Percentiles rank a stretch among this genome's conserved stretches.
Evolutionary conservation across 1,284 basidiomycete genomes (phyloP).

Genomic region (Apiotrichum siamense): DNA sequence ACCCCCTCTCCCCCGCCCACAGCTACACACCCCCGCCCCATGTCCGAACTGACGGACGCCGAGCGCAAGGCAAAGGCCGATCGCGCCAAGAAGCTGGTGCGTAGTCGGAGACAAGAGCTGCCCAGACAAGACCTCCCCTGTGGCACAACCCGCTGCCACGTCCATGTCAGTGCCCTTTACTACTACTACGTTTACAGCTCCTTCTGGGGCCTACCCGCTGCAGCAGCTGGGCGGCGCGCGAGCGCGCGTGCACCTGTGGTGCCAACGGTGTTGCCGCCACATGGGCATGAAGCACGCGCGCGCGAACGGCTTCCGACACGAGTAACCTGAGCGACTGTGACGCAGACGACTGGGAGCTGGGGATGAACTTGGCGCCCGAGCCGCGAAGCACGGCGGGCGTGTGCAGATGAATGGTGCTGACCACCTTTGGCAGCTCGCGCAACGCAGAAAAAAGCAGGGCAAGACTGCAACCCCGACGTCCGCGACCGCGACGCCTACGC

Average conservation of each 20-base stretch:
- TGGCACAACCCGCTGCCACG: background rate
- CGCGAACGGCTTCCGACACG: too few relatives aligned
- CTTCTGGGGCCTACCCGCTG: too few relatives aligned
- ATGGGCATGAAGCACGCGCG: too few relatives aligned
- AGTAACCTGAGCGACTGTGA: too few relatives aligned
- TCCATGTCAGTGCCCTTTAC: background rate
- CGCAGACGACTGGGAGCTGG: too few relatives aligned
- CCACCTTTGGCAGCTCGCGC: slow-evolving; percentile 20
- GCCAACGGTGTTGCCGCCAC: too few relatives aligned
- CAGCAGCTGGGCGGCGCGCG: too few relatives aligned
- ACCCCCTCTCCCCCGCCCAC: too few relatives aligned
- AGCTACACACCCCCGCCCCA: background rate
- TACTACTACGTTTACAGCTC: too few relatives aligned
- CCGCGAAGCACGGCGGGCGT: background rate
- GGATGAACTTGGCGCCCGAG: background rate
- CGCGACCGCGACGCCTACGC: slow-evolving; percentile 3
- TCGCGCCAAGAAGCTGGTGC: slow-evolving; percentile 41
- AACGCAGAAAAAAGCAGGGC: slow-evolving; percentile 29
- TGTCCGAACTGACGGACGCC: slow-evolving; percentile 19
- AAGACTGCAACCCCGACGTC: slow-evolving; percentile 17
- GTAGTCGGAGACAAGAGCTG: background rate
- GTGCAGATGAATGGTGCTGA: slow-evolving; percentile 2
- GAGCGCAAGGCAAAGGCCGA: slow-evolving; percentile 44
- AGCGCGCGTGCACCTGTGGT: too few relatives aligned
- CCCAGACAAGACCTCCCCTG: background rate